Conservation (phyloP, 306 rosid genomes). For the Neltuma alba region DNA sequence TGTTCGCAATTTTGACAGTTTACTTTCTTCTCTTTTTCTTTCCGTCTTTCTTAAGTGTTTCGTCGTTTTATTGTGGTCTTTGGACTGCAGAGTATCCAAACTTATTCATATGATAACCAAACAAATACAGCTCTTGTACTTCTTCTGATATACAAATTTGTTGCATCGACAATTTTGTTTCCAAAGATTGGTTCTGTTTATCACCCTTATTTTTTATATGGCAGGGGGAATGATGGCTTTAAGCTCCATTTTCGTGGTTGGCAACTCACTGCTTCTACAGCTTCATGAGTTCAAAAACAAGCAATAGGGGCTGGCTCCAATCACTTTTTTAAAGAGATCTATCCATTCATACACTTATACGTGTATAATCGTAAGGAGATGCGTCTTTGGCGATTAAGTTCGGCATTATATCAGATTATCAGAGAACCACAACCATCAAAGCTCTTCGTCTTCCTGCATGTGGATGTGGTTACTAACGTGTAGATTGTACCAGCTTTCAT, state of each 20-base stretch:
- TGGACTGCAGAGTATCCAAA: not conserved
- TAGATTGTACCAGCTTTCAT: not conserved
- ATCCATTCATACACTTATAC: not conserved
- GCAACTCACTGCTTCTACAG: constrained; percentile 88
- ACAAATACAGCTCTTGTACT: constrained; percentile 11
- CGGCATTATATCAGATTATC: constrained; percentile 4
- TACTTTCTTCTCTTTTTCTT: not conserved
- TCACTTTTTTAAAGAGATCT: constrained; percentile 12
- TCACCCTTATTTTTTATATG: constrained; percentile 35
- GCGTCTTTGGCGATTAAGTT: not conserved
- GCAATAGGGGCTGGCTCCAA: constrained; percentile 32
- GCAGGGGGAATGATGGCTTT: constrained; percentile 97
- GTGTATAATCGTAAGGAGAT: not conserved
- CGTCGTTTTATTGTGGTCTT: not conserved
- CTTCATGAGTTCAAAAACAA: constrained; percentile 53
- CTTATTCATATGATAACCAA: constrained; percentile 3
- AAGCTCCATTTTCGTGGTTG: constrained; percentile 92
- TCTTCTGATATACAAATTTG: constrained; percentile 9
- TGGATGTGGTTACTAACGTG: not conserved
- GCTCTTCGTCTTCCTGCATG: constrained; percentile 1
- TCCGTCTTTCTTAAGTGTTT: not conserved
- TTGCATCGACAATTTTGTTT: constrained; percentile 5
- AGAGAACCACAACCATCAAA: not conserved
- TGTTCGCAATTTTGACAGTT: not conserved
- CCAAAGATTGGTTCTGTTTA: constrained; percentile 9